phyloP scores from a whole-genome alignment of 495 filamentous ascomycete genomes.

The Neurospora africana region DNA sequence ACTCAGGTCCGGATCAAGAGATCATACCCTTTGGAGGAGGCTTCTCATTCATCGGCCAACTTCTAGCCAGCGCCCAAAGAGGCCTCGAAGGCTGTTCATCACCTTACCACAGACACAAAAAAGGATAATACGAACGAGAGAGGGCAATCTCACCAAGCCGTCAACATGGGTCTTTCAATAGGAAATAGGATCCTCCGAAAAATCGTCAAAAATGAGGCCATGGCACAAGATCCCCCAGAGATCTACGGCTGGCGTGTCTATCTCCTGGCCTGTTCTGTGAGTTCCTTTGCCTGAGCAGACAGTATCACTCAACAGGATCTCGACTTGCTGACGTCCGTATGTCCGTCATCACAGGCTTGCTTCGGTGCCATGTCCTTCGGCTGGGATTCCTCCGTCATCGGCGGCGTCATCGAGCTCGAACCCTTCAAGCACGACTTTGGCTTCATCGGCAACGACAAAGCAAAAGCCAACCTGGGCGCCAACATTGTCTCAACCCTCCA shows the following conservation, averaged over 20 bases:
- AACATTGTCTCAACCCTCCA: constrained; percentile 48
- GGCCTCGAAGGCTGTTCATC: not conserved
- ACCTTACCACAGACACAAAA: not conserved
- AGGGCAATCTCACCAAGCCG: not conserved
- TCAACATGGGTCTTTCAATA: constrained; percentile 16
- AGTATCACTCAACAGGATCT: not conserved
- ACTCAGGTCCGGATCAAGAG: not conserved
- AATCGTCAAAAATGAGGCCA: constrained; percentile 70
- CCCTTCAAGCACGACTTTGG: constrained; percentile 35
- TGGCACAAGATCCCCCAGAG: constrained; percentile 61
- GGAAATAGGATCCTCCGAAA: constrained; percentile 39
- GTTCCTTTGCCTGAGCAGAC: constrained; percentile 9
- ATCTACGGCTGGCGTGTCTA: constrained; percentile 75
- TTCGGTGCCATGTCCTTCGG: constrained; percentile 71
- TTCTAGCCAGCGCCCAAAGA: not conserved
- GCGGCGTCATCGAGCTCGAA: constrained; percentile 48
- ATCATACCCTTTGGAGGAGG: not conserved
- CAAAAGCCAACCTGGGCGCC: constrained; percentile 27
- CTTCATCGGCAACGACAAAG: constrained; percentile 15
- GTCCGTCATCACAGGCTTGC: constrained; percentile 39
- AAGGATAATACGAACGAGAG: not conserved
- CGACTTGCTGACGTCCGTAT: constrained; percentile 3
- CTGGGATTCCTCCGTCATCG: constrained; percentile 56
- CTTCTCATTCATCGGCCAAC: not conserved
- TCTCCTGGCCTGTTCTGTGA: constrained; percentile 54